Conservation (phyloP, 2,329 filamentous ascomycete genomes). For the Aurifilum marmelostoma region DNA sequence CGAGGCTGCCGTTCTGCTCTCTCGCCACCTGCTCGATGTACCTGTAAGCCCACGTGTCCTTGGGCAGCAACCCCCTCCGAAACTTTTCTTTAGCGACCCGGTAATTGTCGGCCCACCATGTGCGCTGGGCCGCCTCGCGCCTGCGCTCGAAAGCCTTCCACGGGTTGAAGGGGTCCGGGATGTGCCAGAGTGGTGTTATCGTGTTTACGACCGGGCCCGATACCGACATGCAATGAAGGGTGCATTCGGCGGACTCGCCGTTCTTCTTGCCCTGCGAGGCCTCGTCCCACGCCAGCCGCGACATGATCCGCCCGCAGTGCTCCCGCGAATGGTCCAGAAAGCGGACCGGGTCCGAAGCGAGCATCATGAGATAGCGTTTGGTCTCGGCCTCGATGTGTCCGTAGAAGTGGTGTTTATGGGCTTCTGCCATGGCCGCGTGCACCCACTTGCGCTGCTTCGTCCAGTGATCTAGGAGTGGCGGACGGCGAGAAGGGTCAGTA, state of each 20-base stretch:
- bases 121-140: slow-evolving; percentile 47
- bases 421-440: slow-evolving; percentile 49
- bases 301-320: slow-evolving; percentile 55
- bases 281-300: slow-evolving; percentile 54
- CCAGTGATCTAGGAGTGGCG: slow-evolving; percentile 47
- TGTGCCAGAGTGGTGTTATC: slow-evolving; percentile 51
- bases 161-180: slow-evolving; percentile 49
- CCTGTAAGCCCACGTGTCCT: slow-evolving; percentile 52
- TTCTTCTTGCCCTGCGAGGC: slow-evolving; percentile 49
- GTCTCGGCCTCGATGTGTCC: slow-evolving; percentile 53
- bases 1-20: slow-evolving; percentile 44
- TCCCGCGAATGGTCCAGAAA: slow-evolving; percentile 52
- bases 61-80: slow-evolving; percentile 44
- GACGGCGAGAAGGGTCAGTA: background rate
- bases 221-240: slow-evolving; percentile 55
- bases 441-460: slow-evolving; percentile 55
- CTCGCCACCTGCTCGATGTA: slow-evolving; percentile 49
- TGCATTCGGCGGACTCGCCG: slow-evolving; percentile 51
- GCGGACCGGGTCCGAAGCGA: slow-evolving; percentile 49
- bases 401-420: slow-evolving; percentile 47
- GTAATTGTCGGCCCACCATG: slow-evolving; percentile 51
- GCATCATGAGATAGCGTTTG: slow-evolving; percentile 48
- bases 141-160: slow-evolving; percentile 52
- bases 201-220: slow-evolving; percentile 55
- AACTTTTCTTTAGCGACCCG: slow-evolving; percentile 46